Evolutionary conservation across 2,329 filamentous ascomycete genomes (phyloP).

Genomic region (Hymenoscyphus linearis): DNA sequence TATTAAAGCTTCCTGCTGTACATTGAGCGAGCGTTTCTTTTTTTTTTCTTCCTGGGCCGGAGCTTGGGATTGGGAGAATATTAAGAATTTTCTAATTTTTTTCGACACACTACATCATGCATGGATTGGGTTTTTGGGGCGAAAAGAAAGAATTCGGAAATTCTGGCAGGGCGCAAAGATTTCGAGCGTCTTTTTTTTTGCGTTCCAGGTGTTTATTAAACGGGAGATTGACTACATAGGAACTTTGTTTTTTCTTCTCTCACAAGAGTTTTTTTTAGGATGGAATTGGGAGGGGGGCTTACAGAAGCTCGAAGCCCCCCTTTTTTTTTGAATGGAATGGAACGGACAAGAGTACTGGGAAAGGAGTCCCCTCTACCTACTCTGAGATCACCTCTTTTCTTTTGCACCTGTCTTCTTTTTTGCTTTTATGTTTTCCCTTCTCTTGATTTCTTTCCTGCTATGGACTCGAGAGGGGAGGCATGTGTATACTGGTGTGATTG

Average conservation of each 20-base stretch:
- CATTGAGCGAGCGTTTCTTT: conserved; percentile 19
- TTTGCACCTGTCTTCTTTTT: background rate
- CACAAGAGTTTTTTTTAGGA: background rate
- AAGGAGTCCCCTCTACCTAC: background rate
- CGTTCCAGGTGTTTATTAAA: background rate
- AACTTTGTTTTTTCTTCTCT: background rate
- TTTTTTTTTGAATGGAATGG: background rate
- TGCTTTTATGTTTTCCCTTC: background rate
- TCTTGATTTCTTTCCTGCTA: background rate
- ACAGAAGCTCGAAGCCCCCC: no score
- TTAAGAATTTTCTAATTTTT: background rate
- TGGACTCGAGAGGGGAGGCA: background rate
- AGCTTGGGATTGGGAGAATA: background rate
- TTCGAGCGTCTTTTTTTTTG: background rate
- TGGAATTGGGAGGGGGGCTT: background rate
- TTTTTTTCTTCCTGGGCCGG: background rate
- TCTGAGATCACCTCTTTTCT: background rate
- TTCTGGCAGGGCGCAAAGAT: background rate
- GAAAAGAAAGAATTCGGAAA: background rate
- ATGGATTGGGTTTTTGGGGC: background rate
- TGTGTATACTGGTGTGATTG: background rate
- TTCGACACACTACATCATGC: background rate
- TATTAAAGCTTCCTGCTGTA: conserved; percentile 14
- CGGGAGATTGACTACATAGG: background rate
- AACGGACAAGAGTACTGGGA: background rate